A percentile compares a stretch with the other conserved stretches of the same genome.
phyloP scores from a whole-genome alignment of 495 filamentous ascomycete genomes.

The Pseudevernia furfuracea region DNA sequence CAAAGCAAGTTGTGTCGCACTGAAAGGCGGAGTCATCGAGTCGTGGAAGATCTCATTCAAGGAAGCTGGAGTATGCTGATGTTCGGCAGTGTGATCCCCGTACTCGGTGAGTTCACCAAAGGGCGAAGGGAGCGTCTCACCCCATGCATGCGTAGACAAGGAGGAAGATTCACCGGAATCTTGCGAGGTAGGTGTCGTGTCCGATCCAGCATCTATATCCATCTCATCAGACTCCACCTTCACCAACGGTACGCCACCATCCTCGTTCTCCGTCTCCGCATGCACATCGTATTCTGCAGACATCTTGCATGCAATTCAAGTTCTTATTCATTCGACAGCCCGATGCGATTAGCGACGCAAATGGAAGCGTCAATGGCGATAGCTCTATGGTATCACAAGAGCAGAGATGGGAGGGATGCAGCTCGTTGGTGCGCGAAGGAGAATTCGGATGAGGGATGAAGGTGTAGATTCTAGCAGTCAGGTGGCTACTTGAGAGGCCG shows the following conservation, averaged over 20 bases:
- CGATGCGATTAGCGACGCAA: background rate
- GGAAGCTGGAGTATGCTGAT: background rate
- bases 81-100: background rate
- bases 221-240: conserved; percentile 15
- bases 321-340: background rate
- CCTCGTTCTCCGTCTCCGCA: conserved; percentile 16
- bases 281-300: conserved; percentile 5
- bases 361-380: background rate
- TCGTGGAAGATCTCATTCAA: background rate
- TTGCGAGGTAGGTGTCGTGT: conserved; percentile 13
- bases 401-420: background rate
- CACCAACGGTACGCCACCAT: conserved; percentile 14
- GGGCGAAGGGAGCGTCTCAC: background rate
- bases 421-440: background rate
- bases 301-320: conserved; percentile 1
- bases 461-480: background rate
- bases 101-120: background rate
- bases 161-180: conserved; percentile 1
- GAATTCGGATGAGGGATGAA: background rate
- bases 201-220: conserved; percentile 11
- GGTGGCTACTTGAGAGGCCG: background rate
- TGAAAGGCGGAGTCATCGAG: background rate
- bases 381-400: background rate
- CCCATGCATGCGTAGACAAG: background rate
- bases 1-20: background rate